Conservation (phyloP, 257 asterid genomes). For the Solanum microdontum region DNA sequence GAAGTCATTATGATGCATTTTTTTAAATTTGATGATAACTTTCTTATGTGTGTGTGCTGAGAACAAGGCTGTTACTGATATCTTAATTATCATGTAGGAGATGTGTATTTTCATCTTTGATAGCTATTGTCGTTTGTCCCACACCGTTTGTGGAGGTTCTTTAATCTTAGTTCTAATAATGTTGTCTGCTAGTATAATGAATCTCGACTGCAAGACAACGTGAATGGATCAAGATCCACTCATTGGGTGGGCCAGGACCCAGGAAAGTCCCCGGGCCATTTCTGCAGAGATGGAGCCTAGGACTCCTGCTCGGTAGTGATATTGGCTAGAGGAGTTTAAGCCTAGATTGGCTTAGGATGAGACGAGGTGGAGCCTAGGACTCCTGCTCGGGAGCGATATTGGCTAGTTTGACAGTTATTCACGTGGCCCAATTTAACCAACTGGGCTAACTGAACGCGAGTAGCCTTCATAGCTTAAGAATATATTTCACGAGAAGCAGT, state of each 20-base stretch:
- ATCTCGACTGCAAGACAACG: neutral
- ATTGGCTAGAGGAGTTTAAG: neutral
- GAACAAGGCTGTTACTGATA: neutral
- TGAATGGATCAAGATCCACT: neutral
- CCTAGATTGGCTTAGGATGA: neutral
- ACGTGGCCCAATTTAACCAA: neutral
- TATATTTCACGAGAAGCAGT: too few species aligned
- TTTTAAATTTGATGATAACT: neutral
- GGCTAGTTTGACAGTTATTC: neutral
- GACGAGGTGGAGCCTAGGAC: neutral
- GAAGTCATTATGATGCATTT: neutral
- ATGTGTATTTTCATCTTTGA: neutral
- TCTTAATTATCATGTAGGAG: neutral
- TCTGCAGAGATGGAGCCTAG: neutral
- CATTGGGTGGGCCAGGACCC: neutral
- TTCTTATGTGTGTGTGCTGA: too few species aligned
- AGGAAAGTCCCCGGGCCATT: neutral
- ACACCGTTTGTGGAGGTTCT: too few species aligned
- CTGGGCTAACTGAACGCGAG: neutral
- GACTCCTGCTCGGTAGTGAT: neutral
- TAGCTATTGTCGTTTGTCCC: neutral
- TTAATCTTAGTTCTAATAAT: accelerated
- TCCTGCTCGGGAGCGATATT: neutral
- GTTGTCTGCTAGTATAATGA: accelerated
- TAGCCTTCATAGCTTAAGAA: too few species aligned